A percentile compares a stretch with the other conserved stretches of the same genome.
phyloP scores from a whole-genome alignment of 768 basidiomycete genomes.

The Rhizopogon rudus region DNA sequence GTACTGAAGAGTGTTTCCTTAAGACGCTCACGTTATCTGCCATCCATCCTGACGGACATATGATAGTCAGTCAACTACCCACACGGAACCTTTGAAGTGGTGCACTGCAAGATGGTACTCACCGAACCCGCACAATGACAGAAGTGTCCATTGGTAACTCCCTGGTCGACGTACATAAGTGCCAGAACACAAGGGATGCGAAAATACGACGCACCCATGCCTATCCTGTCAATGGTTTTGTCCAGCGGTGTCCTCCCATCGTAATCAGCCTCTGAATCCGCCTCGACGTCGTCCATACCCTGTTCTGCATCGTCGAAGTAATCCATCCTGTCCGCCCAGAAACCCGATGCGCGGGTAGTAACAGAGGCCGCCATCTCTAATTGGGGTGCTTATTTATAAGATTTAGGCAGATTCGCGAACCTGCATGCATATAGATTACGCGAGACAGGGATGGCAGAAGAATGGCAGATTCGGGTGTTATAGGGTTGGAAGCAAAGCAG shows the following conservation, averaged over 20 bases:
- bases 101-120: constrained; percentile 25
- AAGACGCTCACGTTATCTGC: constrained; percentile 73
- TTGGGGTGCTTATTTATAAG: not conserved
- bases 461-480: too few relatives aligned
- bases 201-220: constrained; percentile 58
- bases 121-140: constrained; percentile 89
- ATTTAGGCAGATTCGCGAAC: not conserved
- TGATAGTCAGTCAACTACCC: not conserved
- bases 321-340: constrained; percentile 40
- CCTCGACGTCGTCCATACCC: constrained; percentile 27
- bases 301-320: constrained; percentile 37
- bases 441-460: not conserved
- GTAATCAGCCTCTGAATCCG: constrained; percentile 17
- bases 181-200: not conserved
- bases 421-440: not conserved
- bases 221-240: constrained; percentile 85
- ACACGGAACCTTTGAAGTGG: not conserved
- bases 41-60: constrained; percentile 66
- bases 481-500: not conserved
- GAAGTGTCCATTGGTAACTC: constrained; percentile 76
- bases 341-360: constrained; percentile 42
- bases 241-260: constrained; percentile 64
- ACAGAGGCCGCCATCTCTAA: constrained; percentile 32
- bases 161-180: constrained; percentile 26
- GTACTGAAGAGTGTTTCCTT: constrained; percentile 1